Conservation (phyloP, 768 basidiomycete species). For the Rhizopogon vesiculosus region DNA sequence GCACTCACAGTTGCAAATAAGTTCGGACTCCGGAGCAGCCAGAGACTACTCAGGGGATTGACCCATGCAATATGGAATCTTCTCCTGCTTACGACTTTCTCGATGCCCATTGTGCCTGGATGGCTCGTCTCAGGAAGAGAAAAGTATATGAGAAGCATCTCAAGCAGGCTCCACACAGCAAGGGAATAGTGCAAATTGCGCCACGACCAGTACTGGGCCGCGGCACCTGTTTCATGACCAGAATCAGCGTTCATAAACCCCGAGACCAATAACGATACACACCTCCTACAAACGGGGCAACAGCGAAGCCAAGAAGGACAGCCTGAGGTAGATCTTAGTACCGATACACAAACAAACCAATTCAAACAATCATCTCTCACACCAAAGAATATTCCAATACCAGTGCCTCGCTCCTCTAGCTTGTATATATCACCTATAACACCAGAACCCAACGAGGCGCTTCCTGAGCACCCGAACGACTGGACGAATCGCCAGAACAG, state of each 20-base stretch:
- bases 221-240: constrained; percentile 28
- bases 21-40: too few relatives aligned
- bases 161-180: constrained; percentile 31
- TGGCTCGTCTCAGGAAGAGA: too few relatives aligned
- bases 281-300: too few relatives aligned
- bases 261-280: too few relatives aligned
- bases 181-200: constrained; percentile 32
- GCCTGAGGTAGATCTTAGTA: too few relatives aligned
- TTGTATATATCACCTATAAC: constrained; percentile 59
- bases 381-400: constrained; percentile 14
- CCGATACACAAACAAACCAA: background rate
- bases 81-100: constrained; percentile 27
- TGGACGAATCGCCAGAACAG: constrained; percentile 58
- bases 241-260: too few relatives aligned
- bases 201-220: constrained; percentile 39
- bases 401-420: constrained; percentile 45
- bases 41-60: constrained; percentile 40
- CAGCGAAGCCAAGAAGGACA: too few relatives aligned
- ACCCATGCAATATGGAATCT: constrained; percentile 32
- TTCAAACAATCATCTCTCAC: constrained; percentile 20
- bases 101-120: too few relatives aligned
- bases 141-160: constrained; percentile 30
- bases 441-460: constrained; percentile 44
- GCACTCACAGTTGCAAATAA: too few relatives aligned
- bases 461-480: constrained; percentile 52